phyloP scores from a whole-genome alignment of 2,329 filamentous ascomycete genomes.

The Penicillium sp. region DNA sequence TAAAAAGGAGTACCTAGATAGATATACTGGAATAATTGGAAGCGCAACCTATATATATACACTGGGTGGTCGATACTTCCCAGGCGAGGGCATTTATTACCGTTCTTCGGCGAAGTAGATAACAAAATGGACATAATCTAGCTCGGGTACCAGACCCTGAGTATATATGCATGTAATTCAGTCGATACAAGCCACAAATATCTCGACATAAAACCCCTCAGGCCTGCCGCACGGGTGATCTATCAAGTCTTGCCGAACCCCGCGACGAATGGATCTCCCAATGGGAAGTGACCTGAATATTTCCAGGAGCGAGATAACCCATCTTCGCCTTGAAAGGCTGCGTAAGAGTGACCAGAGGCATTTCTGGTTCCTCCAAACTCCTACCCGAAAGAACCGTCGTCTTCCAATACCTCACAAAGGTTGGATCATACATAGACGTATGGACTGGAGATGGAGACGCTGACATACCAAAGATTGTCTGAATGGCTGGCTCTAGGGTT shows the following conservation, averaged over 20 bases:
- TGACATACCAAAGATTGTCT: conserved; percentile 2
- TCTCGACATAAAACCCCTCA: not conserved
- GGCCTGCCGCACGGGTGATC: conserved; percentile 12
- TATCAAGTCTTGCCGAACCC: conserved; percentile 20
- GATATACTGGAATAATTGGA: not conserved
- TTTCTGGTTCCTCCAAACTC: conserved; percentile 13
- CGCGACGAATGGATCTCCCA: conserved; percentile 26
- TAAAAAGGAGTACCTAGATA: too few relatives aligned
- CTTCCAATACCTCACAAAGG: conserved; percentile 13
- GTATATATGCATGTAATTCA: not conserved
- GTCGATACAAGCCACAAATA: not conserved
- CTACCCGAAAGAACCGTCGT: conserved; percentile 7
- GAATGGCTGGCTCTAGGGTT: conserved; percentile 5
- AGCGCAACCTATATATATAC: not conserved
- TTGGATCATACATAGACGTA: not conserved
- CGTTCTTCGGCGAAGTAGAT: not conserved
- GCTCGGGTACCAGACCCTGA: not conserved
- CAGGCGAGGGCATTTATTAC: not conserved
- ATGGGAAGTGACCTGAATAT: conserved; percentile 23
- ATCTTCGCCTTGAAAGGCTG: conserved; percentile 15
- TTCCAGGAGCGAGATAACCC: conserved; percentile 15
- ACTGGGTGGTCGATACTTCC: not conserved
- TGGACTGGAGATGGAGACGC: conserved; percentile 4
- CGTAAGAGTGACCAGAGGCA: conserved; percentile 13
- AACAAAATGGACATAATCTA: not conserved